These are phyloP conservation scores for Podaxis sp. DNA, from an alignment of 768 basidiomycete species.

Conservation along the genomic window DNA sequence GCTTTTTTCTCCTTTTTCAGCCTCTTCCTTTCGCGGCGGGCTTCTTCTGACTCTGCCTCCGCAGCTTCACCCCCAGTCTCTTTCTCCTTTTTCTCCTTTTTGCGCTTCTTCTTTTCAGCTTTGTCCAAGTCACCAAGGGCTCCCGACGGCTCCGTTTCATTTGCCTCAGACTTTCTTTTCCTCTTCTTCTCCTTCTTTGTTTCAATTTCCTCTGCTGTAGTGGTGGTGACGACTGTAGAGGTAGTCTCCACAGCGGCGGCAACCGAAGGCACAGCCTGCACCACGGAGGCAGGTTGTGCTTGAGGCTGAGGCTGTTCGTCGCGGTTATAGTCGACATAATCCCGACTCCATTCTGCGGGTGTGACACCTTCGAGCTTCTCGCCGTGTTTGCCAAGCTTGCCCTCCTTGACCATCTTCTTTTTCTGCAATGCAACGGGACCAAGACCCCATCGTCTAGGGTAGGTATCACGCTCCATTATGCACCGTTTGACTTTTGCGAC, in stretches of 20 bases:
- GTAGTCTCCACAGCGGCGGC: slow-evolving; percentile 24
- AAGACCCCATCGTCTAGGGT: slow-evolving; percentile 97
- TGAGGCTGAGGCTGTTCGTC: slow-evolving; percentile 36
- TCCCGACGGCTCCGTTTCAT: slow-evolving; percentile 42
- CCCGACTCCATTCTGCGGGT: slow-evolving; percentile 86
- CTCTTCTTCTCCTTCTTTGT: slow-evolving; percentile 78
- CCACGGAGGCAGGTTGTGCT: slow-evolving; percentile 24
- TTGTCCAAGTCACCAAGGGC: slow-evolving; percentile 43
- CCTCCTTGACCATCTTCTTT: slow-evolving; percentile 99
- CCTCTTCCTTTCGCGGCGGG: slow-evolving; percentile 60
- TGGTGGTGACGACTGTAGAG: slow-evolving; percentile 22
- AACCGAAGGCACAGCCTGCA: slow-evolving; percentile 37
- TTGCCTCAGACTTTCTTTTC: slow-evolving; percentile 71
- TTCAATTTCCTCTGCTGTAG: slow-evolving; percentile 28
- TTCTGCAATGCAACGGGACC: slow-evolving; percentile 97
- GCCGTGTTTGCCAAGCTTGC: slow-evolving; percentile 93
- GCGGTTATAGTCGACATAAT: slow-evolving; percentile 91
- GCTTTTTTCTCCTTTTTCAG: slow-evolving; percentile 71
- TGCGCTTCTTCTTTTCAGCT: slow-evolving; percentile 58
- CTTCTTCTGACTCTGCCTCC: slow-evolving; percentile 60
- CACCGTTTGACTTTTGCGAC: slow-evolving; percentile 99
- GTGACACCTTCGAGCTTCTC: slow-evolving; percentile 86
- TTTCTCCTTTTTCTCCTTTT: slow-evolving; percentile 61
- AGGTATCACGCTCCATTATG: slow-evolving; percentile 99
- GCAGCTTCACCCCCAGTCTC: slow-evolving; percentile 43